Percentiles rank a stretch among this genome's conserved stretches.
Conservation (phyloP, 192 early-diverging fungal species). For the Podila clonocystis region DNA sequence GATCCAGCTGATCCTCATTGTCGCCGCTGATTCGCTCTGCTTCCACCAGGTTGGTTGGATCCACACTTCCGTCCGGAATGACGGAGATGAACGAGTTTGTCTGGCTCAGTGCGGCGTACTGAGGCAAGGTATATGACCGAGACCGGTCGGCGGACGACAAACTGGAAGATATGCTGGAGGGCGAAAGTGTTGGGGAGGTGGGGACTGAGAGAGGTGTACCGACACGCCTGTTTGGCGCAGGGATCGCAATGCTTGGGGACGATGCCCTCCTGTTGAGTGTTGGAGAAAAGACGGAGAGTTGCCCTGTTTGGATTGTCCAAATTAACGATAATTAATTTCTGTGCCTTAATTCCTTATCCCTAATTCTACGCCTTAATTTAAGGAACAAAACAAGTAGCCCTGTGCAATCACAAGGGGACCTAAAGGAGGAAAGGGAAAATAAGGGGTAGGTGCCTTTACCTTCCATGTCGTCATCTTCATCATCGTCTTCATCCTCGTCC, state of each 20-base stretch:
- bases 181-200: constrained; percentile 53
- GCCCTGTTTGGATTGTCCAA: constrained; percentile 8
- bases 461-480: constrained; percentile 52
- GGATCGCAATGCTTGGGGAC: constrained; percentile 46
- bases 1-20: constrained; percentile 46
- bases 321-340: neutral
- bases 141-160: constrained; percentile 41
- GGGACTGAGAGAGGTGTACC: constrained; percentile 45
- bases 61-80: constrained; percentile 62
- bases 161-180: constrained; percentile 37
- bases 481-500: constrained; percentile 50
- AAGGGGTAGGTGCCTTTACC: constrained; percentile 13
- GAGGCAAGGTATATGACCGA: constrained; percentile 42
- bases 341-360: neutral
- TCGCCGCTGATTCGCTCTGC: constrained; percentile 61
- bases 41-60: constrained; percentile 63
- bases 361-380: neutral
- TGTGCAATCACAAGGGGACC: neutral
- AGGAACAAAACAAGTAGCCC: neutral
- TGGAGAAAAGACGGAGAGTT: constrained; percentile 32
- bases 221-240: constrained; percentile 26
- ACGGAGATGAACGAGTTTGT: constrained; percentile 36
- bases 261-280: constrained; percentile 36
- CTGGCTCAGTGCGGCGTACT: constrained; percentile 43
- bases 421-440: neutral